Evolutionary conservation across 2,329 filamentous ascomycete genomes (phyloP), one percentile per base, ranked within the genome.

Genomic region (Verticillium alfalfae): DNA sequence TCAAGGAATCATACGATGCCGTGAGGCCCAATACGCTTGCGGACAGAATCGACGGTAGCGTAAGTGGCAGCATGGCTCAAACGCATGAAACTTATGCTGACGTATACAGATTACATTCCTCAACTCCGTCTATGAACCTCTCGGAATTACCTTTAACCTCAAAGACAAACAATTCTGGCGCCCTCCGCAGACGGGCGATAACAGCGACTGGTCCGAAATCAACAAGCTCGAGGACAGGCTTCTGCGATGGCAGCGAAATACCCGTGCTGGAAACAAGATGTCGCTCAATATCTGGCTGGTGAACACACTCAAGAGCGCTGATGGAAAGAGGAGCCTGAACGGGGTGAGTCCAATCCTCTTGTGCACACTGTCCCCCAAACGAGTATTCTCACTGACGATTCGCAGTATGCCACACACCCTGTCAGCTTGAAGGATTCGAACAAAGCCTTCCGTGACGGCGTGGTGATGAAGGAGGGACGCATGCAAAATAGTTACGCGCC

Each of bases 221-320:
- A 59, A 13, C 16, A 45, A 59, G 36, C n/a, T 34, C 26, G 9
- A 38, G 4, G 38, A 52, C 58, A 12, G 39, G 1, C 39, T 41
- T 3, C 39, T 16, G 39, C 39, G 39, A n/a, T 81, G 81, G 78
- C 81, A 81, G 74, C 68, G 67, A 34, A 66, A 75, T 34, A 75
- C 82, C 49, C 77, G 78, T 67, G 74, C 78, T 69, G 76, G 76
- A 61, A 71, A 66, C 56, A 78, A 78, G 67, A 59, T 26, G 31
- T 34, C 37, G 36, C 58, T 59, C 31, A 59, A 59, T 41, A 26
- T 59, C 26, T 41, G 39, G 39, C 39, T 41, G 16, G 52, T 56
- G 12, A 56, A 56, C n/a, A 18, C 22, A 8, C 52, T 56, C 22
- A 56, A 34, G 12, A 26, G 34, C 22, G 52, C 22, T 13, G 34